A percentile compares a stretch with the other conserved stretches of the same genome.
Conservation (phyloP, 2,329 filamentous ascomycete genomes). For the Raffaelea albimanens region DNA sequence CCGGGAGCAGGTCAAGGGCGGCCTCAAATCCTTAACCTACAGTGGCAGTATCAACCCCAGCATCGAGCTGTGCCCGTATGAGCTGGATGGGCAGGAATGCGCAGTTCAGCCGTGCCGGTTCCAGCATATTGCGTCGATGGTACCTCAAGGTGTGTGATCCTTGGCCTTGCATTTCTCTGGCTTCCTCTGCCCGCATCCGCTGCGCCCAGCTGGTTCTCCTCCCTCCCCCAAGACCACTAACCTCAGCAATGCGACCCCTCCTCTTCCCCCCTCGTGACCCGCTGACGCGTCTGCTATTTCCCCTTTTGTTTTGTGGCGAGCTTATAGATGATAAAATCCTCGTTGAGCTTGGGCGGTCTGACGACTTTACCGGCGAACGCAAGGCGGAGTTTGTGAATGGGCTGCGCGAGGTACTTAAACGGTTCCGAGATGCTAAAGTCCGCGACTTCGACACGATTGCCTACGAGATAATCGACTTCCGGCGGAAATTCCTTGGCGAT, state of each 20-base stretch:
- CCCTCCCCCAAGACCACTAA: not conserved
- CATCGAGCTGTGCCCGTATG: conserved; percentile 66
- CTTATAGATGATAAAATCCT: conserved; percentile 62
- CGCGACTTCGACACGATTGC: conserved; percentile 60
- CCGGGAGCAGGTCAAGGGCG: conserved; percentile 57
- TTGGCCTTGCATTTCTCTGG: conserved; percentile 20
- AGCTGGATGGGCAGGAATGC: conserved; percentile 61
- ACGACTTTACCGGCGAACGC: conserved; percentile 53
- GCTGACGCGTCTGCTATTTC: conserved; percentile 34
- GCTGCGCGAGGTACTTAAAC: conserved; percentile 50
- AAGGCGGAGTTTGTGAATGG: conserved; percentile 53
- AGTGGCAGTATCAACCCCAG: conserved; percentile 79
- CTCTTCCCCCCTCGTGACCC: conserved; percentile 22
- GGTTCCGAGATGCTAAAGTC: conserved; percentile 48
- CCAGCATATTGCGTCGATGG: conserved; percentile 72
- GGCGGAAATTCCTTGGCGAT: conserved; percentile 55
- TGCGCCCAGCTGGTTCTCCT: conserved; percentile 18
- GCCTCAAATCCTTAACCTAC: conserved; percentile 84
- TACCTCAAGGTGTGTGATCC: conserved; percentile 60
- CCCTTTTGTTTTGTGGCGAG: conserved; percentile 16
- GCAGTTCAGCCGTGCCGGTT: conserved; percentile 59
- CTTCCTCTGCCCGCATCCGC: conserved; percentile 10
- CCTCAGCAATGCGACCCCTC: not conserved
- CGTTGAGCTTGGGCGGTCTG: conserved; percentile 58
- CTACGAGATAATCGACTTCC: conserved; percentile 56